Base-by-base conservation (phyloP, 2,329 filamentous ascomycete genomes). In the Neoascochyta sp. region DNA sequence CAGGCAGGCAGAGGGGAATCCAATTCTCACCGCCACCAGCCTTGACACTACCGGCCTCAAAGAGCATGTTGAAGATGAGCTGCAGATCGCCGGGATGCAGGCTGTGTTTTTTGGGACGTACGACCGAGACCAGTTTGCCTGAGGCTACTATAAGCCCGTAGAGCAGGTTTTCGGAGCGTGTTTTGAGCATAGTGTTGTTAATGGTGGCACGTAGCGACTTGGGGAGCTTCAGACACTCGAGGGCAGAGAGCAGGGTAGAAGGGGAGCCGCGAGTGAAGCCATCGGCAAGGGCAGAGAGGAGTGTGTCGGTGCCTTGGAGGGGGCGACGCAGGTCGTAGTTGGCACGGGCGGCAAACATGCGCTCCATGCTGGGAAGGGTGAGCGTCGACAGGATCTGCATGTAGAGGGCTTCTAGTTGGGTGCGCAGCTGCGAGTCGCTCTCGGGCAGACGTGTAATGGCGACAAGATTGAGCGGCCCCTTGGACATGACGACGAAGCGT, bases 31-130 rank as follows among this genome's bases (percentile, higher is more conserved):
- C 92, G n/a, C 78, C 88, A 5, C 86, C 89, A 12, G 87, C 83
- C 58, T 92, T 90, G 57, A 98, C 83, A 23, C 86, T 84, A 27
- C 87, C 86, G 2, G 90, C 92, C 66, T 94, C 89, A 52, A 98
- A 98, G 2, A 98, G 78, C 93, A 98, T 98, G 57, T 96, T 96
- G 73, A 98, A 98, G 39, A 98, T 89, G 24, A 98, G 76, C 55
- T 95, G 90, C 14, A 98, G 73, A 58, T 98, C 92, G 42, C 89
- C 90, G 0, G 93, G 92, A 50, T 98, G 93, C 3, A 98, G 73
- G 1, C 89, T 95, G 62, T 98, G 92, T 35, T 92, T 86, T 48
- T 93, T 89, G 5, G 93, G 93, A 20, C 92, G 76, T 10, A 96
- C 84, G 20, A 98, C 93, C 57, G 89, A 95, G 44, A 98, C 92